A percentile compares a stretch with the other conserved stretches of the same genome.
phyloP scores from a whole-genome alignment of 2,329 filamentous ascomycete genomes.

The Colletotrichum chlorophyti region DNA sequence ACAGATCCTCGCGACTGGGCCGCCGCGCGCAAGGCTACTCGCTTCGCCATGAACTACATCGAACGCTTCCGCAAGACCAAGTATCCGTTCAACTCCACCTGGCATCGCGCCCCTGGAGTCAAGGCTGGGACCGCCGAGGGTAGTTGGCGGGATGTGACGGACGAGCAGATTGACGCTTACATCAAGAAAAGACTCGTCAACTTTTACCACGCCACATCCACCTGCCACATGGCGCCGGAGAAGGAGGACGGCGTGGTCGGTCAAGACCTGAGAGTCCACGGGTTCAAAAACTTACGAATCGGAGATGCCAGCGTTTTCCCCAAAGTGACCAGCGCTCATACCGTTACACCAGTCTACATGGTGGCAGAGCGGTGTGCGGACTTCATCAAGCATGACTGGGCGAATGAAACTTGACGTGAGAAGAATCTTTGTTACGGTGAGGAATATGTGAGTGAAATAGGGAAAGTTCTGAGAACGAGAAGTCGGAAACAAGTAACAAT shows the following conservation, averaged over 20 bases:
- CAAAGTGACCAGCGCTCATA: slow-evolving; percentile 35
- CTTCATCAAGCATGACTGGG: slow-evolving; percentile 34
- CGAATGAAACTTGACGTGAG: not conserved
- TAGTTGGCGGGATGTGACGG: slow-evolving; percentile 35
- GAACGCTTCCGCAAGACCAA: slow-evolving; percentile 36
- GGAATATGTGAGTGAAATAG: no score
- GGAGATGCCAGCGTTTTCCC: slow-evolving; percentile 39
- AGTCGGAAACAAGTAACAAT: no score
- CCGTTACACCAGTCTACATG: slow-evolving; percentile 38
- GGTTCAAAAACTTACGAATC: slow-evolving; percentile 30
- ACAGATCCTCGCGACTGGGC: slow-evolving; percentile 37
- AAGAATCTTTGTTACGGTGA: no score
- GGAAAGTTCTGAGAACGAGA: no score
- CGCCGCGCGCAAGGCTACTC: slow-evolving; percentile 34
- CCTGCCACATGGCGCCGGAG: slow-evolving; percentile 29
- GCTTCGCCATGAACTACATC: slow-evolving; percentile 39
- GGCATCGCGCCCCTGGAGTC: slow-evolving; percentile 13
- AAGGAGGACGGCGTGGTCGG: slow-evolving; percentile 25
- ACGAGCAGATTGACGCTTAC: slow-evolving; percentile 40
- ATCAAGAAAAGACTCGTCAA: not conserved
- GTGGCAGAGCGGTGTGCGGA: slow-evolving; percentile 40
- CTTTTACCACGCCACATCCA: slow-evolving; percentile 20
- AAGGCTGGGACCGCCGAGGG: not conserved
- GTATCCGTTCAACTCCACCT: slow-evolving; percentile 31
- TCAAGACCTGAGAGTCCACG: slow-evolving; percentile 27